Evolutionary conservation across 1,284 basidiomycete genomes (phyloP), one percentile per base, ranked within the genome.

Genomic region (Apiotrichum veenhuisii): DNA sequence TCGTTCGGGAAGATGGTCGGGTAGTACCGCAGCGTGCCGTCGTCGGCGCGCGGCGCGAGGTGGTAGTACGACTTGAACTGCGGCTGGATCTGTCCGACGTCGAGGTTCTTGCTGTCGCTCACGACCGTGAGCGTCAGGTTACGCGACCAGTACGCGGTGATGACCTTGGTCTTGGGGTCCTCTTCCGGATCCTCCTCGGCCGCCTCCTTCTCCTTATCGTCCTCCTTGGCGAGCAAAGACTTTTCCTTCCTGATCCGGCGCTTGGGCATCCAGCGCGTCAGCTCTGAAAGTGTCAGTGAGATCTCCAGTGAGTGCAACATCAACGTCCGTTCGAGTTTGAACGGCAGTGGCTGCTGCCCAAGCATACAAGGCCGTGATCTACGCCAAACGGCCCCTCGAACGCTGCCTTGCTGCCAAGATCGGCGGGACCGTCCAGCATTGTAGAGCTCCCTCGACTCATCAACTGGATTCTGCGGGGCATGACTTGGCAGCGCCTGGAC

Each of bases 1-100:
- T 97, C 92, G 72, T 98, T 98, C 9, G 91, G 85, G 77, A 89
- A 98, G 44, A 97, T 72, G 61, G 93, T 86, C 1, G 95, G 95
- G 67, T 85, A 87, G 80, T 94, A 92, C n/a, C 10, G 12, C 14
- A 27, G 25, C 63, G 81, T 81, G 9, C 80, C 81, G 14, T 84
- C 86, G 7, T 54, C 58, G 5, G 50, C 82, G 51, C 80, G 70
- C 23, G 78, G 79, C 0, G 83, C 81, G 46, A 87, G 75, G 34
- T 86, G 74, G 58, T 84, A 70, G 65, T 69, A 68, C 18, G 75
- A 69, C 37, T 68, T 62, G 9, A 89, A 69, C 1, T 85, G 83
- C 2, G 86, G 83, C 0, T 89, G 84, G 8, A 93, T 71, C 55
- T 83, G 79, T 5, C 73, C 71, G 57, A 84, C 80, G 25, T 85